These are phyloP conservation scores for Dimargaris cristalligena DNA, from an alignment of 192 early-diverging fungal species.

Conservation along the genomic window DNA sequence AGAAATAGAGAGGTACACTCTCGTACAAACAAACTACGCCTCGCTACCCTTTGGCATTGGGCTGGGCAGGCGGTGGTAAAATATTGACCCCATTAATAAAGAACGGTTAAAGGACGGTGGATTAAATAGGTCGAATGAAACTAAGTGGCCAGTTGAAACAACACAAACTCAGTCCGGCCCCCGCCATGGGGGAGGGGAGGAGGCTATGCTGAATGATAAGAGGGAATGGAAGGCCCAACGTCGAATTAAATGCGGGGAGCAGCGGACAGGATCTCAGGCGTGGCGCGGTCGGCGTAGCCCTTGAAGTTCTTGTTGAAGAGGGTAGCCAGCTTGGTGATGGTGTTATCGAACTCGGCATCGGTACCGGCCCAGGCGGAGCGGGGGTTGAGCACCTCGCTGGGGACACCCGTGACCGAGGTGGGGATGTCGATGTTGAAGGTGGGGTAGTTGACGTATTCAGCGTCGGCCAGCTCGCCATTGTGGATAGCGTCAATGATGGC, in stretches of 20 bases:
- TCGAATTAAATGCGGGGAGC: slow-evolving; percentile 41
- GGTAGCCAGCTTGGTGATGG: slow-evolving; percentile 55
- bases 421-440: slow-evolving; percentile 82
- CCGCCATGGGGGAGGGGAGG: too few species aligned
- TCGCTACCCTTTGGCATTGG: too few species aligned
- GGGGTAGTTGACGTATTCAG: slow-evolving; percentile 71
- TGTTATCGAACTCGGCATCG: slow-evolving; percentile 38
- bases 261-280: slow-evolving; percentile 52
- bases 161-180: too few species aligned
- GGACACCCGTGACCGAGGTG: slow-evolving; percentile 56
- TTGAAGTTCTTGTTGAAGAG: slow-evolving; percentile 87
- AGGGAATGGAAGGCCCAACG: too few species aligned
- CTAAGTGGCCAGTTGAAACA: too few species aligned
- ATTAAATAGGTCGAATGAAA: too few species aligned
- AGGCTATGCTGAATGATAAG: too few species aligned
- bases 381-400: slow-evolving; percentile 74
- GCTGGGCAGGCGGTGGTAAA: too few species aligned
- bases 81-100: too few species aligned
- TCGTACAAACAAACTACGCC: too few species aligned
- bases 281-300: slow-evolving; percentile 60
- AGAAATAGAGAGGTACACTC: too few species aligned
- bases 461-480: slow-evolving; percentile 71
- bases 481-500: slow-evolving; percentile 97
- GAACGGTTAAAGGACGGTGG: too few species aligned
- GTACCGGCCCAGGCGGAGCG: slow-evolving; percentile 70